Evolutionary conservation across 169 alveolate genomes (phyloP).

Genomic region (Babesia caballi): DNA sequence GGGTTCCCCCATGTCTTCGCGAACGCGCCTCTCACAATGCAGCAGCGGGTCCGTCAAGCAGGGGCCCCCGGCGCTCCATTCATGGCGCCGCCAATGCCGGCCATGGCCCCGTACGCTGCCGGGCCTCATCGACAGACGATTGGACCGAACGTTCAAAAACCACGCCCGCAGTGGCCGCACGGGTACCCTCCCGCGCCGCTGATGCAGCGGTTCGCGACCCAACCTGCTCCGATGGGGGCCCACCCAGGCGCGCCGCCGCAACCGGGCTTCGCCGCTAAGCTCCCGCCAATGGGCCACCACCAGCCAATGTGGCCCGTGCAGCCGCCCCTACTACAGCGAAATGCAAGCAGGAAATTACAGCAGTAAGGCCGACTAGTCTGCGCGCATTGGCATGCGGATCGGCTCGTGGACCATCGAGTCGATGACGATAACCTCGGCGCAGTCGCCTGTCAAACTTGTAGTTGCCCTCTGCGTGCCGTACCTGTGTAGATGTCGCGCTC

Average conservation of each 20-base stretch:
- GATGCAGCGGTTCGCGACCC: background rate
- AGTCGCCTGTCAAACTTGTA: slow-evolving; percentile 39
- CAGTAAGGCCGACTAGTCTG: slow-evolving; percentile 10
- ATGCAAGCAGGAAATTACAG: background rate
- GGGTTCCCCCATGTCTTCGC: background rate
- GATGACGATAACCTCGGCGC: slow-evolving; percentile 57
- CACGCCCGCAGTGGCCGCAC: background rate
- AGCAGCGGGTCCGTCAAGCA: too few species aligned
- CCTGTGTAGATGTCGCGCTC: slow-evolving; percentile 94
- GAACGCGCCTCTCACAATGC: background rate
- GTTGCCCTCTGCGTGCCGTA: background rate
- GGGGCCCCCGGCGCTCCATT: too few species aligned
- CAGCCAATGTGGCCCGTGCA: background rate
- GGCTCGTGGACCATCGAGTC: slow-evolving; percentile 63
- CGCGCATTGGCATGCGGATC: slow-evolving; percentile 56
- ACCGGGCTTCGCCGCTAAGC: background rate
- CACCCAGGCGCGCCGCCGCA: background rate
- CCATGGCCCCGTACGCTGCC: too few species aligned
- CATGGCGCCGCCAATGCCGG: background rate
- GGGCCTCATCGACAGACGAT: too few species aligned
- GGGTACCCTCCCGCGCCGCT: background rate
- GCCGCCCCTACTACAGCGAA: slow-evolving; percentile 6
- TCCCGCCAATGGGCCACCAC: background rate
- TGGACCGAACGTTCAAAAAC: too few species aligned
- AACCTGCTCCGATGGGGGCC: background rate